phyloP scores from a whole-genome alignment of 176 grass and related monocot genomes.

The Phoenix dactylifera region DNA sequence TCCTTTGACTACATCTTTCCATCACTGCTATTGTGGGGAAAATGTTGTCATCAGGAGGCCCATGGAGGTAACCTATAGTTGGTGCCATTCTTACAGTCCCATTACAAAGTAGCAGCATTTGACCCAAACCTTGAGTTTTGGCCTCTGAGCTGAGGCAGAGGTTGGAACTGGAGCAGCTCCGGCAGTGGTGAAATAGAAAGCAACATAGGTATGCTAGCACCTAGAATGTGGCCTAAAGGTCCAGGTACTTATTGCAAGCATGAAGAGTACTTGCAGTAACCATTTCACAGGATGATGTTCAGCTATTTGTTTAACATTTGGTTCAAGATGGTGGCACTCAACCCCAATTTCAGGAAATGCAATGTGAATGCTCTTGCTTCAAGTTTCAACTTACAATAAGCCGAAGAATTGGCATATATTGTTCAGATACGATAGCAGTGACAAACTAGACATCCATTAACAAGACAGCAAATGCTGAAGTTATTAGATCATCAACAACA shows the following conservation, averaged over 20 bases:
- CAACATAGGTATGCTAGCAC: conserved; percentile 76
- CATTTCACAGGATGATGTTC: conserved; percentile 80
- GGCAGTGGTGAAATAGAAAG: conserved; percentile 74
- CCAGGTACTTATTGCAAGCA: conserved; percentile 51
- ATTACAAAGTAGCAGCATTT: no score
- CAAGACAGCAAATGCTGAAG: conserved; percentile 40
- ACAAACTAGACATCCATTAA: conserved; percentile 54
- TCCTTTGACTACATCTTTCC: no score
- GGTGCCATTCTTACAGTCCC: no score
- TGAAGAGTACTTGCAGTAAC: conserved; percentile 82
- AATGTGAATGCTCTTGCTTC: conserved; percentile 61
- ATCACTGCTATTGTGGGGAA: no score
- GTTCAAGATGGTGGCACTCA: conserved; percentile 88
- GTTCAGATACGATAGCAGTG: conserved; percentile 78
- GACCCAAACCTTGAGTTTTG: no score
- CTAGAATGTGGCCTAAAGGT: conserved; percentile 84
- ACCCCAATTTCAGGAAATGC: conserved; percentile 82
- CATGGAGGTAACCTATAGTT: no score
- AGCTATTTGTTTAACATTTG: conserved; percentile 85
- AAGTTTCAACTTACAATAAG: conserved; percentile 38
- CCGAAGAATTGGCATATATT: conserved; percentile 67
- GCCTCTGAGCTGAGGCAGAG: no score
- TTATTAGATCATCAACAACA: conserved; percentile 79
- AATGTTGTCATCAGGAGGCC: no score
- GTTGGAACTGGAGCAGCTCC: no score